Conservation (phyloP, 495 filamentous ascomycete genomes). For the Trichoderma orchidacearum region DNA sequence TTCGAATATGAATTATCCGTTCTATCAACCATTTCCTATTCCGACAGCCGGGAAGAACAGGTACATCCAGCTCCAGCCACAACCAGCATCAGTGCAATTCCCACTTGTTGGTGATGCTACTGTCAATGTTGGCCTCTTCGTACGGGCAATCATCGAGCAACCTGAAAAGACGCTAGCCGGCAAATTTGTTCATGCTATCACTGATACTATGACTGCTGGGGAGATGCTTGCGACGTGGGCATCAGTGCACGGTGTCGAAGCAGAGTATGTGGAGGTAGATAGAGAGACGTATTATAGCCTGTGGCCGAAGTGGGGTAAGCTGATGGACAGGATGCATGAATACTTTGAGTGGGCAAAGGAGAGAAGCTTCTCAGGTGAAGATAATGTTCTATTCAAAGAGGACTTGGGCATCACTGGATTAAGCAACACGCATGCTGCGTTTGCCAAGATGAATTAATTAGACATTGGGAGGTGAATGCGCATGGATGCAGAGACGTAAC, state of each 20-base stretch:
- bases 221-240: constrained; percentile 26
- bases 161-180: constrained; percentile 16
- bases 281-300: constrained; percentile 13
- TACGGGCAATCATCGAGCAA: constrained; percentile 22
- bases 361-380: constrained; percentile 17
- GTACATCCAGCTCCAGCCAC: constrained; percentile 20
- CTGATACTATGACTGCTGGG: constrained; percentile 13
- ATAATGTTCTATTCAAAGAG: constrained; percentile 5
- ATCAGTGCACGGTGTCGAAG: constrained; percentile 12
- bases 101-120: constrained; percentile 21
- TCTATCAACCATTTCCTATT: constrained; percentile 19
- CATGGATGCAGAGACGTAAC: background rate
- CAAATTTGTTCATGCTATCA: constrained; percentile 16
- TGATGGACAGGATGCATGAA: constrained; percentile 28
- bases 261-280: constrained; percentile 11
- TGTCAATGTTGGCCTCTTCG: constrained; percentile 24
- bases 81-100: constrained; percentile 16
- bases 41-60: constrained; percentile 10
- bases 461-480: background rate
- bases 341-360: constrained; percentile 18
- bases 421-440: constrained; percentile 6
- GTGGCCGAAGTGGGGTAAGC: constrained; percentile 20
- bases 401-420: constrained; percentile 9
- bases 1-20: constrained; percentile 14
- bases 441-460: background rate